Percentiles rank a stretch among this genome's conserved stretches.
Evolutionary conservation across 2,329 filamentous ascomycete species (phyloP).

Genomic region (Fusarium anguioides): DNA sequence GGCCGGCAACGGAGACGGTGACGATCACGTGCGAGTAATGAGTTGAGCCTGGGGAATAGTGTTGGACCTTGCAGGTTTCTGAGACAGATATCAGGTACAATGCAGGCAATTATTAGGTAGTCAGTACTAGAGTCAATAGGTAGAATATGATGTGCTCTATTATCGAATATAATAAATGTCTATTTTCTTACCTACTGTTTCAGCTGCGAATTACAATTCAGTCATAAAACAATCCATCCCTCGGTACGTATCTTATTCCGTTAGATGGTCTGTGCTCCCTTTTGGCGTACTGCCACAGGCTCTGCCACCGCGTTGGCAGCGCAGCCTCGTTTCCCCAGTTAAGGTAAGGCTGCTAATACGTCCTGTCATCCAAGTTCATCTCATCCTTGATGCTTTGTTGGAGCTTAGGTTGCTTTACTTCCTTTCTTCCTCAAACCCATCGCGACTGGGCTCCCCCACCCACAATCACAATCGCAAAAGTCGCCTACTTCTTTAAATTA

Average conservation of each 20-base stretch:
- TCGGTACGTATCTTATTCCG: conserved; percentile 20
- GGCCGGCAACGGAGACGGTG: conserved; percentile 38
- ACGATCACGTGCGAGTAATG: conserved; percentile 30
- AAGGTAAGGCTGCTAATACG: conserved; percentile 45
- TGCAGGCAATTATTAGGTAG: neutral
- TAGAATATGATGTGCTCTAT: accelerated
- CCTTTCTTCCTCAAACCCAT: conserved; percentile 35
- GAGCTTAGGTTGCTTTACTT: conserved; percentile 40
- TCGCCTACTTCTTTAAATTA: neutral
- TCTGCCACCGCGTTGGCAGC: conserved; percentile 22
- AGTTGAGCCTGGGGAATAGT: neutral
- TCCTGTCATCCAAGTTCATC: conserved; percentile 36
- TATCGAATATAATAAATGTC: accelerated
- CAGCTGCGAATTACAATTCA: neutral
- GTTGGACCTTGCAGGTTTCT: neutral
- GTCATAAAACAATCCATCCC: neutral
- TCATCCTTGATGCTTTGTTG: conserved; percentile 11
- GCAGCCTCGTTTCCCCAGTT: conserved; percentile 45
- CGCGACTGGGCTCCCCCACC: conserved; percentile 37
- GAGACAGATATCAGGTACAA: neutral
- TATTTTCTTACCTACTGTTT: neutral
- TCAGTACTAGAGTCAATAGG: neutral
- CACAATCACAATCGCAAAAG: conserved; percentile 20
- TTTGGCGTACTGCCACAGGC: neutral
- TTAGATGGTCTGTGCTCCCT: conserved; percentile 32